Evolutionary conservation across 495 filamentous ascomycete species (phyloP), one percentile per base, ranked within the genome.

Genomic region (Penicillium mononematosum): DNA sequence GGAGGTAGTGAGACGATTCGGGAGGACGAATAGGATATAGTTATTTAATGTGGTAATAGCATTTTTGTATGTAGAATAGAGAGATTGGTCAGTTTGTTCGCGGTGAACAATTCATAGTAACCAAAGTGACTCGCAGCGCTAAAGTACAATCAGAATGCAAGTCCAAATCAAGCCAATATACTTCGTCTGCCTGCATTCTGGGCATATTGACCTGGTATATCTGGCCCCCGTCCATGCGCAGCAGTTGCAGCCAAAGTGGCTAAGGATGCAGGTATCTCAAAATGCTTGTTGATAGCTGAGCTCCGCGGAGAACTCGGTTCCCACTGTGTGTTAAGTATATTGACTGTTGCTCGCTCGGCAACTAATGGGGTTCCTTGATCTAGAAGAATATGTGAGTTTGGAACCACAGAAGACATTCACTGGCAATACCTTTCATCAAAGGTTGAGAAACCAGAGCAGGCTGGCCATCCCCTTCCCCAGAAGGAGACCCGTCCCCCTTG

Each of bases 201-300:
- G 7, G 6, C 3, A 47, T 29, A 39, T 19, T 55, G 43, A 16
- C 31, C 31, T 10, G 20, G 7, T 32, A n/a, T 19, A 20, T 43
- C 24, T 43, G 14, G n/a, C 7, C 5, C 14, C 22, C n/a, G 19
- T 16, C 19, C 16, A 36, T 53, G 11, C 31, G 9, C 36, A 16
- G 9, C 19, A 19, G 5, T 24, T 29, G 2, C 16, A 4, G 31
- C 5, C 32, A 47, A 29, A 12, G 44, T 14, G 3, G 43, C 7
- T 2, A 55, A 4, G 3, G 65, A 68, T 8, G 38, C 63, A 24
- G 65, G 65, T 4, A 68, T 38, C 38, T 68, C 62, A 24, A 68
- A 68, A 29, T 68, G 65, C 11, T 63, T 66, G 11, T 50, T 61
- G 19, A 68, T 48, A 19, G 45, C 24, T 8, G 49, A 8, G 22